These are phyloP conservation scores for Colletotrichum zoysiae DNA, from an alignment of 2,329 filamentous ascomycete genomes.

Conservation along the genomic window DNA sequence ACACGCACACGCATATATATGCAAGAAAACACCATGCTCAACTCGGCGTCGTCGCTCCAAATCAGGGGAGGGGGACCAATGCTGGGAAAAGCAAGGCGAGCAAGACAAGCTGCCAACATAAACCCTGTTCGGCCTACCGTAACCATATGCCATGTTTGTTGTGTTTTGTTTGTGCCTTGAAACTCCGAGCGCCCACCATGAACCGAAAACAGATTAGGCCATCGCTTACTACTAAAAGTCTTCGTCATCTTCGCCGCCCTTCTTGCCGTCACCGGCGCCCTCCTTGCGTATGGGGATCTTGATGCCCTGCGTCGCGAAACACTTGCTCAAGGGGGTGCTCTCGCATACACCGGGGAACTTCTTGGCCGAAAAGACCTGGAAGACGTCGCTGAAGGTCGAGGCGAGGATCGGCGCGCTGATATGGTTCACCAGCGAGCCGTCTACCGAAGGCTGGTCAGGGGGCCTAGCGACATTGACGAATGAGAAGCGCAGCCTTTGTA, in stretches of 20 bases:
- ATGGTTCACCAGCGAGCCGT: slow-evolving; percentile 71
- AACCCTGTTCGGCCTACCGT: not conserved
- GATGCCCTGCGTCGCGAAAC: slow-evolving; percentile 92
- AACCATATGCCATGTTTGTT: slow-evolving; percentile 5
- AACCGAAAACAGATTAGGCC: not conserved
- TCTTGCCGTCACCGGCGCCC: slow-evolving; percentile 59
- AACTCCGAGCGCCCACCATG: slow-evolving; percentile 17
- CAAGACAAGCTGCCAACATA: not conserved
- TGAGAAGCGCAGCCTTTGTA: slow-evolving; percentile 69
- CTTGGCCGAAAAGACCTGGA: slow-evolving; percentile 96
- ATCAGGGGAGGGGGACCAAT: not conserved
- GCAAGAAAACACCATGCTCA: not conserved
- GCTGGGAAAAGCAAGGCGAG: not conserved
- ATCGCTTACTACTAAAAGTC: slow-evolving; percentile 42
- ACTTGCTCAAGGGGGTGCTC: slow-evolving; percentile 90
- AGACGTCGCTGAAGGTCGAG: slow-evolving; percentile 86
- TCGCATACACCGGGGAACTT: slow-evolving; percentile 98
- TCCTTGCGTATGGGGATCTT: slow-evolving; percentile 98
- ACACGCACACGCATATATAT: not conserved
- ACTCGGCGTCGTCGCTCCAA: not conserved
- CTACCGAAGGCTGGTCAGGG: slow-evolving; percentile 48
- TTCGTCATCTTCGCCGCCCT: slow-evolving; percentile 67
- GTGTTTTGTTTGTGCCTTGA: not conserved
- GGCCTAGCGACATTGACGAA: slow-evolving; percentile 80
- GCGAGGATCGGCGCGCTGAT: slow-evolving; percentile 86